These are phyloP conservation scores for Plasmodiophora brassicae DNA, from an alignment of 208 protist genomes.

Conservation along the genomic window DNA sequence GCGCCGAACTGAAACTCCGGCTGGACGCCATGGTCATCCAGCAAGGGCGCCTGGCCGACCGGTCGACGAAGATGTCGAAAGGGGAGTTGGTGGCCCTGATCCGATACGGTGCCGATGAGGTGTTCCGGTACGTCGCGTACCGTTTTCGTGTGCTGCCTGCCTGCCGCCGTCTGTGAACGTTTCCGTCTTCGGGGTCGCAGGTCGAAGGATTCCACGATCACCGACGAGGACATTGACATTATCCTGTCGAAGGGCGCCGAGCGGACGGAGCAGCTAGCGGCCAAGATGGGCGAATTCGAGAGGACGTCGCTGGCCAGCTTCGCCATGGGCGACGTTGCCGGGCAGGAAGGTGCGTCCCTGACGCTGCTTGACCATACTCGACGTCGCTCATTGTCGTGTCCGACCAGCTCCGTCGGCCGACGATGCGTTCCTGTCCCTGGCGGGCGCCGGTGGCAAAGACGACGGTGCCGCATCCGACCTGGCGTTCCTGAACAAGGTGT, in stretches of 20 bases:
- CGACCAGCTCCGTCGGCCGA: not conserved
- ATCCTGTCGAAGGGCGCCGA: constrained; percentile 81
- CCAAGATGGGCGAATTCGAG: constrained; percentile 68
- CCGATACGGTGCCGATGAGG: constrained; percentile 90
- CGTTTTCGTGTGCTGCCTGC: not conserved
- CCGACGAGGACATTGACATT: constrained; percentile 93
- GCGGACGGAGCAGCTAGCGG: constrained; percentile 71
- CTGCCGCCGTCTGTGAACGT: not conserved
- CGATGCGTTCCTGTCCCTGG: not conserved
- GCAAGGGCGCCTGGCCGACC: constrained; percentile 71
- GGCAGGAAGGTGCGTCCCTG: constrained; percentile 90
- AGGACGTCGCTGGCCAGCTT: constrained; percentile 73
- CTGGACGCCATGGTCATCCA: constrained; percentile 95
- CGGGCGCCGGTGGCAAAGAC: not conserved
- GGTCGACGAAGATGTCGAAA: constrained; percentile 59
- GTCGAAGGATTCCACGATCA: constrained; percentile 5
- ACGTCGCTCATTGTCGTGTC: no score
- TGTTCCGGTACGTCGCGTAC: constrained; percentile 69
- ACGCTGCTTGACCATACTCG: constrained; percentile 65
- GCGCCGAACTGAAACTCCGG: constrained; percentile 93
- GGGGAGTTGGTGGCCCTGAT: constrained; percentile 94
- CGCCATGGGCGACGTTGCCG: constrained; percentile 78
- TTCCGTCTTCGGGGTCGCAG: not conserved
- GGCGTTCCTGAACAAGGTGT: constrained; percentile 15
- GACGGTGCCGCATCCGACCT: not conserved